Conservation (phyloP, 2,329 filamentous ascomycete species). For the Colletotrichum graminicola region DNA sequence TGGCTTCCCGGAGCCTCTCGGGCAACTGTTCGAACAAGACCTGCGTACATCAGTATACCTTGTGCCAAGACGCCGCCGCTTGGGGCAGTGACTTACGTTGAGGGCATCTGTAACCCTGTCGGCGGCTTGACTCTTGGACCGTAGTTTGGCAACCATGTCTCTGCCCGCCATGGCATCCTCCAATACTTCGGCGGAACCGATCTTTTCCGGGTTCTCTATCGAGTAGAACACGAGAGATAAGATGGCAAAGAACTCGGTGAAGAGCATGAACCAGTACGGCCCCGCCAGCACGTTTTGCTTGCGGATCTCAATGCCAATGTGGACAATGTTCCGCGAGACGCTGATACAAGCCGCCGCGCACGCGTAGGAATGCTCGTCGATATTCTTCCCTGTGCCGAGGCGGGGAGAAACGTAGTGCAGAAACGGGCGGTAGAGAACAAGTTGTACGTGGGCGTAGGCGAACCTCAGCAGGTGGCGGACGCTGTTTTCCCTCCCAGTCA, state of each 20-base stretch:
- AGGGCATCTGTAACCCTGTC: constrained; percentile 86
- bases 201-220: constrained; percentile 82
- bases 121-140: constrained; percentile 87
- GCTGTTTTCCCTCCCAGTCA: constrained; percentile 47
- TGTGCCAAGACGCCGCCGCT: background rate
- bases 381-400: constrained; percentile 64
- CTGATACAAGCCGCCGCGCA: constrained; percentile 74
- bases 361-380: constrained; percentile 84
- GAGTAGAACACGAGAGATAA: constrained; percentile 84
- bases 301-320: constrained; percentile 83
- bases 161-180: constrained; percentile 88
- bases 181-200: constrained; percentile 81
- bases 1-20: constrained; percentile 71
- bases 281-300: constrained; percentile 81
- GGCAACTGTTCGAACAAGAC: constrained; percentile 87
- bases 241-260: constrained; percentile 85
- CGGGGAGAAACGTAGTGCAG: constrained; percentile 83
- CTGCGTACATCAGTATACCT: constrained; percentile 56
- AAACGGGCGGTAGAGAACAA: constrained; percentile 86
- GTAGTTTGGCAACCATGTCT: constrained; percentile 82
- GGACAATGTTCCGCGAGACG: constrained; percentile 79
- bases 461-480: constrained; percentile 83
- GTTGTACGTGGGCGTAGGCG: constrained; percentile 85
- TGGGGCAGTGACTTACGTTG: constrained; percentile 66
- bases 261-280: constrained; percentile 89